Evolutionary conservation across 2,329 filamentous ascomycete species (phyloP).

Genomic region (Clathrospora elynae): DNA sequence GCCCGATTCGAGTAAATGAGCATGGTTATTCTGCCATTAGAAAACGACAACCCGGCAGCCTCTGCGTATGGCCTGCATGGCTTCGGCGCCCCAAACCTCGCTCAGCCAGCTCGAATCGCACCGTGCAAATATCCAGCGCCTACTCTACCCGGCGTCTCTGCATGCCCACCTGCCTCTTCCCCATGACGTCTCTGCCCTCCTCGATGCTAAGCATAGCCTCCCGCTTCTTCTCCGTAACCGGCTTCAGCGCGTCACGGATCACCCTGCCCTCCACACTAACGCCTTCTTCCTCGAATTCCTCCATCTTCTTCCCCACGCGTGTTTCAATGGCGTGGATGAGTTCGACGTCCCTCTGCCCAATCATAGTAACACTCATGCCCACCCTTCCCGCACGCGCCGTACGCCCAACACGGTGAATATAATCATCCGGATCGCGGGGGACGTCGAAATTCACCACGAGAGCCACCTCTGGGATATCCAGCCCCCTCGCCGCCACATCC

Average conservation of each 20-base stretch:
- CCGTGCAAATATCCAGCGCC: too few species aligned
- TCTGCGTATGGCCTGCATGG: too few species aligned
- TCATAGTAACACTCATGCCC: constrained; percentile 83
- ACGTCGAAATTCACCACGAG: constrained; percentile 96
- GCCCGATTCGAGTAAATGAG: too few species aligned
- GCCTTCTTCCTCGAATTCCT: constrained; percentile 82
- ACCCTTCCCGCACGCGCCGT: constrained; percentile 88
- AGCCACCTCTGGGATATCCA: constrained; percentile 91
- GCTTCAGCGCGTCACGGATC: constrained; percentile 80
- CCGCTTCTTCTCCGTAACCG: constrained; percentile 93
- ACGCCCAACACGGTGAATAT: constrained; percentile 94
- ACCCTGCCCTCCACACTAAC: constrained; percentile 94
- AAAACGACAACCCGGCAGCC: too few species aligned
- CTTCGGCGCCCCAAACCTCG: too few species aligned
- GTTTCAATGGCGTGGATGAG: constrained; percentile 88
- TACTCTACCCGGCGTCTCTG: constrained; percentile 33
- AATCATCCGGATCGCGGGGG: constrained; percentile 94
- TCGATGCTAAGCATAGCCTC: constrained; percentile 91
- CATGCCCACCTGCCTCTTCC: constrained; percentile 66
- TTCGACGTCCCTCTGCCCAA: constrained; percentile 91
- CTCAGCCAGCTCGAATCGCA: too few species aligned
- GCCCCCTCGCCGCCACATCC: constrained; percentile 89
- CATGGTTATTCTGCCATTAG: too few species aligned
- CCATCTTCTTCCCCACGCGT: constrained; percentile 79
- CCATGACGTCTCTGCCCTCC: constrained; percentile 86